phyloP scores from a whole-genome alignment of 2,329 filamentous ascomycete genomes.

The Camillea tinctor region DNA sequence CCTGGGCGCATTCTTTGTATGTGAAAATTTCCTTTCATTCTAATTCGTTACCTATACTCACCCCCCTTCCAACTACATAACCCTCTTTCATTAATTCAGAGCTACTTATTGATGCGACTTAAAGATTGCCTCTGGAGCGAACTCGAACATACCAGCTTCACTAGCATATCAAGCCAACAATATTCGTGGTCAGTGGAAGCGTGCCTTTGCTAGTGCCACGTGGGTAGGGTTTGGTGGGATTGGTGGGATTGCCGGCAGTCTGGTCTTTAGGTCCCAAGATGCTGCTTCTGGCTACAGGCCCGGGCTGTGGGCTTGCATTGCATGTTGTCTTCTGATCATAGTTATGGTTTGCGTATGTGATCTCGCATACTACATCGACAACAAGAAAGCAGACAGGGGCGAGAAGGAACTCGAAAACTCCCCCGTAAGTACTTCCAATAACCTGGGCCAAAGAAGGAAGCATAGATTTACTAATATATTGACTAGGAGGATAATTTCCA shows the following conservation, averaged over 20 bases:
- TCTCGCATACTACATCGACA: constrained; percentile 42
- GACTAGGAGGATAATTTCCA: constrained; percentile 35
- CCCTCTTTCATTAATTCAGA: not conserved
- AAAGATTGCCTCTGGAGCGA: constrained; percentile 68
- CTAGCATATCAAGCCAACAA: constrained; percentile 87
- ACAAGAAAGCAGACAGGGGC: constrained; percentile 51
- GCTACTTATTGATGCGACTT: not conserved
- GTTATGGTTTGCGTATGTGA: constrained; percentile 43
- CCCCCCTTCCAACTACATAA: not conserved
- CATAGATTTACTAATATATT: constrained; percentile 7
- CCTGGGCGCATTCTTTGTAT: constrained; percentile 68
- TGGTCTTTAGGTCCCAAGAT: constrained; percentile 67
- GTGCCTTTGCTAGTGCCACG: constrained; percentile 73
- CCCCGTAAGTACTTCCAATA: constrained; percentile 40
- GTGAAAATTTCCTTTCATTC: not conserved
- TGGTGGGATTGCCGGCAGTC: constrained; percentile 72
- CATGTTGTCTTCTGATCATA: constrained; percentile 46
- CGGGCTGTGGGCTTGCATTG: constrained; percentile 55
- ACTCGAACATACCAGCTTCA: constrained; percentile 71
- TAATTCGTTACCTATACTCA: no score
- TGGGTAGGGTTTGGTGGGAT: constrained; percentile 75
- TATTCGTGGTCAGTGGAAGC: constrained; percentile 85
- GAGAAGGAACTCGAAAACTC: constrained; percentile 51
- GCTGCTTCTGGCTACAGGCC: constrained; percentile 49
- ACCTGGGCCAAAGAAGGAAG: not conserved